Conservation (phyloP, 306 rosid genomes). For the Neltuma alba region DNA sequence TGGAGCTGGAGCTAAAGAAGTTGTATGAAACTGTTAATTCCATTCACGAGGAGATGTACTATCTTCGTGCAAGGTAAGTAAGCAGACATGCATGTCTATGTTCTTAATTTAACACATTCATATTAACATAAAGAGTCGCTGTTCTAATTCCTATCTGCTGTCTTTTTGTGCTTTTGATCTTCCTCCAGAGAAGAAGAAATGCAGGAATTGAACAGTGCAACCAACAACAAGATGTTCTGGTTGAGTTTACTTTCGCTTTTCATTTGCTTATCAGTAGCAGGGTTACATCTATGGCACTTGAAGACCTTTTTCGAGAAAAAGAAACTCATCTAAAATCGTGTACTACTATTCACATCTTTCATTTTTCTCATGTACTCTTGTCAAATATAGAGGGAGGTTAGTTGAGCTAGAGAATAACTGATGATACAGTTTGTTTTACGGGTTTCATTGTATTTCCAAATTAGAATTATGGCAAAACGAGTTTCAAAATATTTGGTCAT, state of each 20-base stretch:
- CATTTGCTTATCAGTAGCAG: constrained; percentile 79
- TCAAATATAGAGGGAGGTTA: constrained; percentile 20
- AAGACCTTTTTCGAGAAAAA: constrained; percentile 93
- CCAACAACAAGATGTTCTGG: constrained; percentile 77
- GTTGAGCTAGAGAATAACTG: constrained; percentile 1
- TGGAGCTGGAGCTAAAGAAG: constrained; percentile 89
- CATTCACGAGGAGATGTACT: constrained; percentile 86
- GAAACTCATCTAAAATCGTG: constrained; percentile 71
- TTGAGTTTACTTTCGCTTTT: constrained; percentile 76
- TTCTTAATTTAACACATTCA: not conserved
- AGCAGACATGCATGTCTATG: constrained; percentile 2
- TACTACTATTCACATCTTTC: constrained; percentile 8
- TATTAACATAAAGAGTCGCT: not conserved
- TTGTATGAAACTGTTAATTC: constrained; percentile 63
- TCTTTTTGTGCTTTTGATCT: not conserved
- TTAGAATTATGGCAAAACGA: not conserved
- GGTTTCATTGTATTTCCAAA: not conserved
- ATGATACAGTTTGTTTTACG: not conserved
- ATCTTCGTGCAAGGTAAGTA: constrained; percentile 79
- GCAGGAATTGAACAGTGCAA: constrained; percentile 82
- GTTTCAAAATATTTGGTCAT: not conserved
- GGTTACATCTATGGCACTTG: constrained; percentile 86
- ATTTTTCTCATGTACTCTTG: constrained; percentile 16
- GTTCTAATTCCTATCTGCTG: not conserved
- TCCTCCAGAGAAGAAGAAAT: constrained; percentile 82